Evolutionary conservation across 2,329 filamentous ascomycete genomes (phyloP), one percentile per base, ranked within the genome.

Genomic region (Claviceps pazoutovae): DNA sequence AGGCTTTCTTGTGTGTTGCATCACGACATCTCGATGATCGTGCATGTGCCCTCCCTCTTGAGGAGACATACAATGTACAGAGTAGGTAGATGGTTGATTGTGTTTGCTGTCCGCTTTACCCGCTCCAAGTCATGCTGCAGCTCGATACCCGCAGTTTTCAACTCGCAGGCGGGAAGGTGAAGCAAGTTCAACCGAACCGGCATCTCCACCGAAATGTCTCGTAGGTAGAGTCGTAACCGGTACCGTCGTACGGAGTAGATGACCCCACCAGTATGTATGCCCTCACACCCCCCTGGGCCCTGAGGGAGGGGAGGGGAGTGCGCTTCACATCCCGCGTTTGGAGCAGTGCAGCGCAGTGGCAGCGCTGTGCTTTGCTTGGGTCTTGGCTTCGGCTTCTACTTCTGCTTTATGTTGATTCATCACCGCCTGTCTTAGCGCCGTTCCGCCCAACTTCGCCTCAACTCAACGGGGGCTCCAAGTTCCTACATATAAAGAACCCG

Each of bases 391-490:
- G 7, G 6, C n/a, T 13, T 42, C 17, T 42, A 7, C 39, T 42
- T 11, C 19, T 5, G 17, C 39, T 19, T 21, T 43, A 16, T 39
- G 23, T 50, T 50, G 47, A 54, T 47, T 52, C 44, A 50, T 48
- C 45, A 43, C 43, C 26, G 44, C 43, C 47, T 46, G 30, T 47
- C 53, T 34, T 52, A 51, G 46, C 42, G 41, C 39, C 34, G 30
- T 34, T 34, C 30, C 30, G 30, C 30, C 30, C 30, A 34, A 34
- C 30, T 11, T 38, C 45, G 44, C 49, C 47, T 49, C 9, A 34
- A 34, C 30, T 34, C 30, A 34, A 34, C 30, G 30, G 23, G 23
- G 23, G 30, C 30, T 34, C 30, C 30, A 9, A 34, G 9, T 34
- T 11, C 30, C 30, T 30, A 26, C 23, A 26, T 30, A 34, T 34